A percentile compares a stretch with the other conserved stretches of the same genome.
These are phyloP conservation scores for Ceratonia siliqua DNA, from an alignment of 306 rosid genomes.

Conservation along the genomic window DNA sequence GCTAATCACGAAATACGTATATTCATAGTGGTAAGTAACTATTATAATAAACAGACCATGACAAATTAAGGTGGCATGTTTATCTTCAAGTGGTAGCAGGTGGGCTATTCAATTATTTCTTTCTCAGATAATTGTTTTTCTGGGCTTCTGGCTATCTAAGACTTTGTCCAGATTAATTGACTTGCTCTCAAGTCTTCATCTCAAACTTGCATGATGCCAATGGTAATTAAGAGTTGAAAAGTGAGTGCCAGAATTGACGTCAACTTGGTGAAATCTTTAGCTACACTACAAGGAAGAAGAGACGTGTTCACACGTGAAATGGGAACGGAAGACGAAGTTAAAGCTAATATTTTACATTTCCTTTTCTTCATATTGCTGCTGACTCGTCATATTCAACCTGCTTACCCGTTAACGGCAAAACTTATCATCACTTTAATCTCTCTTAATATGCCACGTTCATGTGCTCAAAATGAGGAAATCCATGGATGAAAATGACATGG, in stretches of 20 bases:
- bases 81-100: not conserved
- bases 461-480: conserved; percentile 28
- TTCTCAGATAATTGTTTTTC: not conserved
- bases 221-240: not conserved
- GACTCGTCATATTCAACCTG: too few species aligned
- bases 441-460: not conserved
- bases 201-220: too few species aligned
- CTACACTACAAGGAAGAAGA: not conserved
- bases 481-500: conserved; percentile 31
- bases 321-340: not conserved
- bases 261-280: not conserved
- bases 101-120: not conserved
- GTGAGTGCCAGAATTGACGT: too few species aligned
- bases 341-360: not conserved
- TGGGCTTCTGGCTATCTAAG: too few species aligned
- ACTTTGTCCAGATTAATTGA: too few species aligned
- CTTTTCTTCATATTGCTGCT: not conserved
- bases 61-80: not conserved
- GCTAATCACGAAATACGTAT: not conserved
- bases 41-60: too few species aligned
- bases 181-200: not conserved
- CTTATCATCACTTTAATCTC: conserved; percentile 1
- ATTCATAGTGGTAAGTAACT: too few species aligned
- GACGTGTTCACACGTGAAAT: conserved; percentile 27
- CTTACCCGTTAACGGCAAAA: too few species aligned